Base-by-base conservation (phyloP, 345 rosid genomes). In the Linum trigynum region DNA sequence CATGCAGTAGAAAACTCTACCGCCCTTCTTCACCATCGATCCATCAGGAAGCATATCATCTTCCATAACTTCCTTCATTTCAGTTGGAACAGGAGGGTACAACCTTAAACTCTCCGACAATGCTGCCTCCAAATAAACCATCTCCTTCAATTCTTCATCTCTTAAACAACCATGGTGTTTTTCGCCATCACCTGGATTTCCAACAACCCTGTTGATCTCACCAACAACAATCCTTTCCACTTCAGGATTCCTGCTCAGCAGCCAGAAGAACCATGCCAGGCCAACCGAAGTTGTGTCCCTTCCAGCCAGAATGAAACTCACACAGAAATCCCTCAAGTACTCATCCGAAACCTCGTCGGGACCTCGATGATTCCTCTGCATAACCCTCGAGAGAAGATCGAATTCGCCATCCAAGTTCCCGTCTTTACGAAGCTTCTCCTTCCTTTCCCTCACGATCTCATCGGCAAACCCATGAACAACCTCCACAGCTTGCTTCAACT, bases 261-360 rank as follows among this genome's bases (percentile, higher is more conserved):
- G 65, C 91, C 90, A 91, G 79, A 86, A 91, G 75, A 88, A 88
- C 90, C 94, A 88, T 17, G 80, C 76, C 62, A 91, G 63, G 37
- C 82, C 96, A 0, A 86, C 88, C 0, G 94, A 91, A 65, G 91
- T 86, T 56, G 97, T 86, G 81, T 91, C 96, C 11, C 92, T 76
- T 32, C 91, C 92, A 5, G 92, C 97, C 42, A 91, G 73, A 53
- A 88, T 83, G 62, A 86, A 82, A 63, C 86, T 88, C 2, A 85
- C 53, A 48, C 86, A 83, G 65, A 86, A 86, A 65, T 91, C 91
- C 65, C 78, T 77, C 39, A 82, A 82, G 75, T 76, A 85, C 71
- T 77, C 75, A 35, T 68, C 69, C 0, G 75, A 74, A 14, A 79
- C 72, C n/a, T 38, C 41, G 62, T 63, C 32, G 32, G 32, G 32